These are phyloP conservation scores for Exserohilum rostratum DNA, from an alignment of 2,329 filamentous ascomycete species.

Conservation along the genomic window DNA sequence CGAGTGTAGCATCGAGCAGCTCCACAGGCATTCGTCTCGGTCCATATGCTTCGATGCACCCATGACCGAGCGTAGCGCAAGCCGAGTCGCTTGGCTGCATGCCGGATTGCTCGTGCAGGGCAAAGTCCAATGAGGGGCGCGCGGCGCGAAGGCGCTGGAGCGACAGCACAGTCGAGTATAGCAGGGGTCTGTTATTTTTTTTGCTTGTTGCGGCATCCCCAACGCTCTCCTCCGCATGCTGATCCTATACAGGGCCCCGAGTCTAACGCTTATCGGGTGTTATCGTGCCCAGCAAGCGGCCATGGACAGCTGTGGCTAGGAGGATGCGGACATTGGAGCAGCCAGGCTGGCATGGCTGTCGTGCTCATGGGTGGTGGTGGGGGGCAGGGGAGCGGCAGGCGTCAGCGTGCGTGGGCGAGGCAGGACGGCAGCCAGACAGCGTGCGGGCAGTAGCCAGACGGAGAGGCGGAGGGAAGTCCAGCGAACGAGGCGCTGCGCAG, in stretches of 20 bases:
- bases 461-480: slow-evolving; percentile 11
- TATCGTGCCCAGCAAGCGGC: no score
- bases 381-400: slow-evolving; percentile 9
- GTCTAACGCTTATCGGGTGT: slow-evolving; percentile 38
- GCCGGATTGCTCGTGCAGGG: slow-evolving; percentile 12
- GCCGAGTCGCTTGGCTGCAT: slow-evolving; percentile 15
- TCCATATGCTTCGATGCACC: slow-evolving; percentile 26
- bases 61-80: slow-evolving; percentile 20
- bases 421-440: not conserved
- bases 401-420: slow-evolving; percentile 20
- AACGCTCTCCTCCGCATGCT: slow-evolving; percentile 28
- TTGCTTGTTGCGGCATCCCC: slow-evolving; percentile 30
- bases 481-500: not conserved
- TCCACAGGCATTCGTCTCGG: slow-evolving; percentile 17
- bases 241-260: slow-evolving; percentile 23
- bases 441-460: slow-evolving; percentile 5
- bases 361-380: no score
- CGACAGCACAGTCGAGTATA: slow-evolving; percentile 15
- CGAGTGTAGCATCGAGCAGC: slow-evolving; percentile 19
- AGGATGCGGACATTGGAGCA: slow-evolving; percentile 16
- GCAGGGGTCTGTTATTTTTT: not conserved
- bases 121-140: slow-evolving; percentile 8
- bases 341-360: slow-evolving; percentile 22
- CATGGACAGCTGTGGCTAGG: slow-evolving; percentile 20
- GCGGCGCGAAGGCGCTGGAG: slow-evolving; percentile 6